These are phyloP conservation scores for Biscogniauxia marginata DNA, from an alignment of 2,329 filamentous ascomycete genomes.

Conservation along the genomic window DNA sequence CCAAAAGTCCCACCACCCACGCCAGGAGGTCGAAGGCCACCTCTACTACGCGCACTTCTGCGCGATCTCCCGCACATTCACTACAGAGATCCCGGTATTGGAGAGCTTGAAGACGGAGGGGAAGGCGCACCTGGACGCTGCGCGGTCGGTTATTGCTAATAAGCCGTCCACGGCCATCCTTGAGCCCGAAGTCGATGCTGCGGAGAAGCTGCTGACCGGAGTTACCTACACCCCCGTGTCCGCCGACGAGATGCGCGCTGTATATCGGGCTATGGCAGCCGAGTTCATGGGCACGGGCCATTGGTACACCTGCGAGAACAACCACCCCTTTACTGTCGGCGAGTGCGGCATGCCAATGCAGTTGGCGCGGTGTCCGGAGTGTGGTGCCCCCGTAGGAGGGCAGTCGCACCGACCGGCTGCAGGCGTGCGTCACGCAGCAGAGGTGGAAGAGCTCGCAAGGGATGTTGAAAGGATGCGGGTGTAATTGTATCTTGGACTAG, in stretches of 20 bases:
- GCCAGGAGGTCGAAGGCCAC: slow-evolving; percentile 49
- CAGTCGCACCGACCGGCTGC: slow-evolving; percentile 43
- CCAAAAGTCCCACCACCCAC: slow-evolving; percentile 31
- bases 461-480: neutral
- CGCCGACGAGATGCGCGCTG: slow-evolving; percentile 48
- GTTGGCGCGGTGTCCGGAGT: slow-evolving; percentile 59
- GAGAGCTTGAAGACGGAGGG: slow-evolving; percentile 11
- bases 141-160: slow-evolving; percentile 11
- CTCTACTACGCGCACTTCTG: slow-evolving; percentile 50
- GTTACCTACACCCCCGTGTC: slow-evolving; percentile 50
- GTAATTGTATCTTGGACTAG: neutral
- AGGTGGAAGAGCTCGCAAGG: slow-evolving; percentile 42
- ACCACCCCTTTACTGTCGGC: slow-evolving; percentile 62
- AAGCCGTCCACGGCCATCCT: slow-evolving; percentile 26
- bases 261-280: slow-evolving; percentile 50
- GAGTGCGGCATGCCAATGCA: slow-evolving; percentile 68
- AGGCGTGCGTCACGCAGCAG: slow-evolving; percentile 49
- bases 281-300: slow-evolving; percentile 55
- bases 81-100: too few relatives aligned
- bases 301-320: slow-evolving; percentile 60
- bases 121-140: slow-evolving; percentile 11
- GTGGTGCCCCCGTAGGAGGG: slow-evolving; percentile 56
- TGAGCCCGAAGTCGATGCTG: slow-evolving; percentile 44
- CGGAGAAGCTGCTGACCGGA: slow-evolving; percentile 44
- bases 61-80: slow-evolving; percentile 43